phyloP scores from a whole-genome alignment of 345 rosid species.

The Combretum micranthum region DNA sequence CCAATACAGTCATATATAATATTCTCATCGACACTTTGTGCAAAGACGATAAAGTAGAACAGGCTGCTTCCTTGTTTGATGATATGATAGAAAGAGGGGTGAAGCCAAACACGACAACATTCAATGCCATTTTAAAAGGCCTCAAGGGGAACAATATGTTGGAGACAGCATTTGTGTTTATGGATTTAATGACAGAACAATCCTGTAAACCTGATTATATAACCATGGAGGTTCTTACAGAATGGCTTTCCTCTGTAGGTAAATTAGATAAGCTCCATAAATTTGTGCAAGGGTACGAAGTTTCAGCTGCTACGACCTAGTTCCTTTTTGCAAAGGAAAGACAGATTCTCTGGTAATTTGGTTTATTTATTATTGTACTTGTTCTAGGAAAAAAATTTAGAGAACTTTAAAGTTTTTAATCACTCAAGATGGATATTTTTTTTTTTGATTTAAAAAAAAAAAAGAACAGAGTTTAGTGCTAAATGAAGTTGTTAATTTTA shows the following conservation, averaged over 20 bases:
- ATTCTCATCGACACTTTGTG: slow-evolving; percentile 52
- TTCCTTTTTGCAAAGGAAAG: slow-evolving; percentile 1
- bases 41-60: slow-evolving; percentile 33
- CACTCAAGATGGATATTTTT: too few species aligned
- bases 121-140: too few species aligned
- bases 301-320: slow-evolving; percentile 23
- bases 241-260: slow-evolving; percentile 59
- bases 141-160: slow-evolving; percentile 41
- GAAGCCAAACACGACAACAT: too few species aligned
- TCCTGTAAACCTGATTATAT: slow-evolving; percentile 61
- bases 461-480: too few species aligned
- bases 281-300: slow-evolving; percentile 38
- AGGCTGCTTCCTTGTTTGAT: slow-evolving; percentile 46
- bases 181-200: slow-evolving; percentile 58
- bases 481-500: too few species aligned
- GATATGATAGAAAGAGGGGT: slow-evolving; percentile 55
- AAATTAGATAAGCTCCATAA: slow-evolving; percentile 40
- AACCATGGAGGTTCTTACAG: slow-evolving; percentile 62
- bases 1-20: too few species aligned
- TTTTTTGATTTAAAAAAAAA: too few species aligned
- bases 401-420: too few species aligned
- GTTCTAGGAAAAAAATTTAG: too few species aligned
- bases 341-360: slow-evolving; percentile 2
- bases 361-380: slow-evolving; percentile 4
- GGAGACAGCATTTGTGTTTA: slow-evolving; percentile 39